Base-by-base conservation (phyloP, 2,329 filamentous ascomycete genomes). In the Curvularia hawaiiensis region DNA sequence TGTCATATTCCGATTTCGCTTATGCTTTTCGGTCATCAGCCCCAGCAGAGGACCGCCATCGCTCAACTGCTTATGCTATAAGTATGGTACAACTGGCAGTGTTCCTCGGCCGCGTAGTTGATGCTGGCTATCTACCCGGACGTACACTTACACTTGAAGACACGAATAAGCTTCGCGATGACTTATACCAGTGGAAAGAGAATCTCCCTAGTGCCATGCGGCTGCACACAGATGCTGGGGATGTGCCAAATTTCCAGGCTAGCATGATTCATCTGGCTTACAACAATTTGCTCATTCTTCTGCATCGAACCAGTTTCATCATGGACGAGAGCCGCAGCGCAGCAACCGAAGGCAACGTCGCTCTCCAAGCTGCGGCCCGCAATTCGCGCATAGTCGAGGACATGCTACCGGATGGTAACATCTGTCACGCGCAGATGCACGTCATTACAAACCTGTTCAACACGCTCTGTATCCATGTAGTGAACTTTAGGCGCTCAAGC, bases 401-500 rank as follows among this genome's bases (percentile, higher is more conserved):
- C 52, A 76, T 83, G 73, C 70, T 83, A 0, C 76, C 80, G 2
- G 66, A 76, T 24, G 77, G 77, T 16, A 70, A 77, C 4, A 75
- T 82, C 5, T 75, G 79, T 18, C 78, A 80, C 56, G 79, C 76
- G 2, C 76, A 80, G 16, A 73, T 81, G 11, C 80, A 82, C 56
- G 69, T 81, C 60, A 82, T 82, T 43, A 82, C 80, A 0, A 80
- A 81, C 54, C 67, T 80, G 0, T 82, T 82, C 64, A 79, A 79
- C 38, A 78, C 80, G 1, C 69, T 83, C 1, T 82, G 80, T 55
- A 80, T 82, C 38, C 80, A 82, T 50, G 79, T 79, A 0, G 78
- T 80, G 8, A 73, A 80, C 40, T 76, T 82, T 12, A 73, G 77
- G 52, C 55, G 67, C 18, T 73, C 73, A 2, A 63, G 58, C 3